Base-by-base conservation (phyloP, 768 basidiomycete species). In the Tubosaeta sp. region DNA sequence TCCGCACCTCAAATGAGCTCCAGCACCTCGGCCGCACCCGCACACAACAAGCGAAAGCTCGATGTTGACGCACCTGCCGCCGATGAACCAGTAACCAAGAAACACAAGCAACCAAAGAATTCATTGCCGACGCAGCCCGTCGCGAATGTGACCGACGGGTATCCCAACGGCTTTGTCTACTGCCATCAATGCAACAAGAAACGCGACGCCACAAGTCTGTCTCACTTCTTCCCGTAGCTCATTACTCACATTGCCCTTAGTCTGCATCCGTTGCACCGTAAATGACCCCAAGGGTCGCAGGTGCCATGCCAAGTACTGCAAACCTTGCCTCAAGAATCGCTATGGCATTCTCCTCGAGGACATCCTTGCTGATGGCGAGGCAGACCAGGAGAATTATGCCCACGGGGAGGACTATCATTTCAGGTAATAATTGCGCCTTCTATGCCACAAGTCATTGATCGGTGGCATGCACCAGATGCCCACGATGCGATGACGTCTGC, bases 111-210 rank as follows among this genome's bases (percentile, higher is more conserved):
- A 52, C 56, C 66, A 26, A 73, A 54, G 31, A 48, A 42, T 31
- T 44, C 47, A 43, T 35, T 51, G 37, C 34, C 38, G 38, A 39
- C 45, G 26, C 48, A 65, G 56, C 55, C 63, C 27, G 33, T 41
- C 44, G 47, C 53, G 41, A 61, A 63, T 44, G 53, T 41, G 55
- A 60, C 52, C 11, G 52, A 70, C 17, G 68, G 72, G 35, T 66
- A 58, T 51, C 72, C 73, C 33, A 69, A 68, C 26, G 77, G 60
- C 61, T 74, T 64, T 44, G 67, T 80, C 46, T 80, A 83, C 57
- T 90, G 88, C 57, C 88, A 88, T 64, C 87, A 88, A 61, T 88
- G 88, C 67, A 75, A 74, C 55, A 78, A 76, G 63, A 86, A 84
- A 58, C 80, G 81, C 46, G 81, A 81, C 57, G 62, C 65, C 27